phyloP scores from a whole-genome alignment of 805 yeast genomes.

The Lipomyces yamadae region DNA sequence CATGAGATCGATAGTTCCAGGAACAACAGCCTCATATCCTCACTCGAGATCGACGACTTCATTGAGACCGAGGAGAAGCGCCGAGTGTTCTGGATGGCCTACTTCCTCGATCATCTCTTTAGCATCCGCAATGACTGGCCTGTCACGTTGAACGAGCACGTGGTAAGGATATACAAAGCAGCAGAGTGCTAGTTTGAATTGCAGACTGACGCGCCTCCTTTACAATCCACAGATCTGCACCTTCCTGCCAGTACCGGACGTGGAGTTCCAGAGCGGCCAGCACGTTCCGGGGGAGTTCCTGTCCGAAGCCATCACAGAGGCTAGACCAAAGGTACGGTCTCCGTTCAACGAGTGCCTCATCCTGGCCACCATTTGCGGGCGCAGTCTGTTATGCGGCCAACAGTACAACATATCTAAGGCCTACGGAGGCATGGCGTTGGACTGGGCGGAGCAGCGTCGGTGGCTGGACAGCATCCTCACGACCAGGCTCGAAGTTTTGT shows the following conservation, averaged over 20 bases:
- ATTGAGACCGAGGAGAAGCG: not conserved
- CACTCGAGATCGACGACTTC: not conserved
- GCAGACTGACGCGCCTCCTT: not conserved
- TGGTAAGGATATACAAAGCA: not conserved
- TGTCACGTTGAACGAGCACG: not conserved
- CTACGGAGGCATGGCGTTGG: not conserved
- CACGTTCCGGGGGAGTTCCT: not conserved
- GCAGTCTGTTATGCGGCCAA: not conserved
- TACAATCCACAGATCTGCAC: not conserved
- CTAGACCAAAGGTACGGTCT: not conserved
- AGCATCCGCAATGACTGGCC: not conserved
- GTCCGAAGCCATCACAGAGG: not conserved
- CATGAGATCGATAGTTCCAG: not conserved
- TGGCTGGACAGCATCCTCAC: conserved; percentile 1
- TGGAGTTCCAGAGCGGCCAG: not conserved
- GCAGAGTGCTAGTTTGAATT: not conserved
- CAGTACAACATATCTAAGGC: not conserved
- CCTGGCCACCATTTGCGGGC: not conserved
- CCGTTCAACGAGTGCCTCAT: not conserved
- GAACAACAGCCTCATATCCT: not conserved
- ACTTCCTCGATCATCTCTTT: not conserved
- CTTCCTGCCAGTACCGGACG: not conserved
- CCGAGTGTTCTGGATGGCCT: not conserved
- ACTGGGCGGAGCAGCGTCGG: not conserved
- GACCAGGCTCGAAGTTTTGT: not conserved